Evolutionary conservation across 1,139 yeast genomes (phyloP).

Genomic region (Hanseniaspora uvarum): DNA sequence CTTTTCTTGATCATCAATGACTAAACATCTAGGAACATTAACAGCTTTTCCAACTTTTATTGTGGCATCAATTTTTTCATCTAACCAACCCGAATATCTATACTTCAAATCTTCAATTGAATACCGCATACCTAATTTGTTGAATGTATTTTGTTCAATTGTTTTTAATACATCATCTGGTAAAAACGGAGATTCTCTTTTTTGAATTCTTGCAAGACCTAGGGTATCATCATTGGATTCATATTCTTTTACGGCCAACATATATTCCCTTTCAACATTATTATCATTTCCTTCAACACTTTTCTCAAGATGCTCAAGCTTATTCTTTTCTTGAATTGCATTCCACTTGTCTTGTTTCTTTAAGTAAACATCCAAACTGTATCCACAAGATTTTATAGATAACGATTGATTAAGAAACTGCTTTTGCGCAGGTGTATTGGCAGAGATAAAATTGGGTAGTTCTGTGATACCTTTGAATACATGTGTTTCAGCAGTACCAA

Average conservation of each 20-base stretch:
- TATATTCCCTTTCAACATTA: not conserved
- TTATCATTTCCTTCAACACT: not conserved
- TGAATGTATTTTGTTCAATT: not conserved
- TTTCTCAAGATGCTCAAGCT: not conserved
- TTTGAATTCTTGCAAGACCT: not conserved
- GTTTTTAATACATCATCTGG: conserved; percentile 9
- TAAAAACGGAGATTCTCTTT: conserved; percentile 9
- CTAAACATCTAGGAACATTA: conserved; percentile 7
- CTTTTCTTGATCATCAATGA: conserved; percentile 5
- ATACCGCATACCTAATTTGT: conserved; percentile 10
- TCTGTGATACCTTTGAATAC: not conserved
- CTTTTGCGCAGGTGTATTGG: not conserved
- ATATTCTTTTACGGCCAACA: not conserved
- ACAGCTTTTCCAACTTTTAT: not conserved
- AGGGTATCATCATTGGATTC: conserved; percentile 5
- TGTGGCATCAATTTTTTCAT: not conserved
- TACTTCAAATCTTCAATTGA: not conserved
- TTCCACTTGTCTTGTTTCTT: not conserved
- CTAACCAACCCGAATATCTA: not conserved
- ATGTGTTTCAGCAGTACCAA: not conserved
- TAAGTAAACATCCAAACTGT: not conserved
- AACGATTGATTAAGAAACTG: not conserved
- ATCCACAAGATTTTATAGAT: not conserved
- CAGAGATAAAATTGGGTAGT: not conserved
- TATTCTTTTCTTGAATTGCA: not conserved